Evolutionary conservation across 2,329 filamentous ascomycete genomes (phyloP).

Genomic region (Sporothrix mexicana): DNA sequence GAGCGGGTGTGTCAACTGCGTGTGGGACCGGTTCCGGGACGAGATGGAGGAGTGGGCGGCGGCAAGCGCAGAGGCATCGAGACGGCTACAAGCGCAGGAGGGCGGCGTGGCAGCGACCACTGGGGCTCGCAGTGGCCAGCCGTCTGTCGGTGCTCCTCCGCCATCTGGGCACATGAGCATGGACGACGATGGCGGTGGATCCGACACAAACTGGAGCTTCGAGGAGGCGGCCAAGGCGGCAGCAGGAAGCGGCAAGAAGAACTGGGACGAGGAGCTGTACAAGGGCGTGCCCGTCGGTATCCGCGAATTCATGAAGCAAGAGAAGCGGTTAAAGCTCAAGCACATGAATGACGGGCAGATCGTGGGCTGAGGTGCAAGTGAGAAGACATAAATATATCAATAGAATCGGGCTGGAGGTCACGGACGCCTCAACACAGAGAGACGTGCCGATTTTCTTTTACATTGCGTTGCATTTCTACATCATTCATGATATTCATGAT

Average conservation of each 20-base stretch:
- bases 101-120: slow-evolving; percentile 38
- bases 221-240: slow-evolving; percentile 19
- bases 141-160: neutral
- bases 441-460: neutral
- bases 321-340: slow-evolving; percentile 84
- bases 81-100: slow-evolving; percentile 52
- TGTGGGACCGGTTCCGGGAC: slow-evolving; percentile 90
- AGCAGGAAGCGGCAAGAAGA: slow-evolving; percentile 42
- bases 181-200: slow-evolving; percentile 82
- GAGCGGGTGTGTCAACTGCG: slow-evolving; percentile 97
- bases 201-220: slow-evolving; percentile 68
- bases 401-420: neutral
- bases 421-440: neutral
- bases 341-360: slow-evolving; percentile 63
- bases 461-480: slow-evolving; percentile 1
- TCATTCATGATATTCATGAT: neutral
- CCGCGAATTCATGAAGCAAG: slow-evolving; percentile 94
- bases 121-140: neutral
- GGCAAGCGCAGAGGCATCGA: slow-evolving; percentile 67
- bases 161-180: slow-evolving; percentile 59
- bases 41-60: slow-evolving; percentile 89
- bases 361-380: slow-evolving; percentile 46
- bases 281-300: slow-evolving; percentile 87
- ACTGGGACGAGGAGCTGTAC: slow-evolving; percentile 73
- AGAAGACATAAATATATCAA: too few relatives aligned